Evolutionary conservation across 1,139 yeast genomes (phyloP).

Genomic region (Yamadazyma atmosphaerica): DNA sequence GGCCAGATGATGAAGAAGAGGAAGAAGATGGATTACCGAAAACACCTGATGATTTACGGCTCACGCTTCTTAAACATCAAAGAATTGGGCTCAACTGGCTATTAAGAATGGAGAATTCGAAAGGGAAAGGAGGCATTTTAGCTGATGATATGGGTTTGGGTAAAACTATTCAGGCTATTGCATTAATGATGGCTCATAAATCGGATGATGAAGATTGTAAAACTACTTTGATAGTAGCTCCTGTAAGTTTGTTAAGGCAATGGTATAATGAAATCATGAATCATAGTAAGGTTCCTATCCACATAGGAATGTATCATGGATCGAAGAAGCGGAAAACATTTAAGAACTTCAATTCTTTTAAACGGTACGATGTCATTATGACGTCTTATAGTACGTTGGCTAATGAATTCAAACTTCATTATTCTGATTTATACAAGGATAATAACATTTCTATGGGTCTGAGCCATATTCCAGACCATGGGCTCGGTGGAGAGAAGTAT

Average conservation of each 20-base stretch:
- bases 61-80: slow-evolving; percentile 79
- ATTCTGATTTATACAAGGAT: slow-evolving; percentile 33
- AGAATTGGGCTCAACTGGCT: slow-evolving; percentile 85
- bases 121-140: slow-evolving; percentile 70
- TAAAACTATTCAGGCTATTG: slow-evolving; percentile 81
- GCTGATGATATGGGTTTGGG: slow-evolving; percentile 98
- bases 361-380: slow-evolving; percentile 69
- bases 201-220: slow-evolving; percentile 37
- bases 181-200: slow-evolving; percentile 61
- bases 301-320: slow-evolving; percentile 65
- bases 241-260: slow-evolving; percentile 78
- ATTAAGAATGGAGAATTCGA: slow-evolving; percentile 59
- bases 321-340: slow-evolving; percentile 35
- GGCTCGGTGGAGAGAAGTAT: slow-evolving; percentile 44
- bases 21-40: slow-evolving; percentile 44
- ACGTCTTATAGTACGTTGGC: slow-evolving; percentile 78
- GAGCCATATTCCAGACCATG: slow-evolving; percentile 40
- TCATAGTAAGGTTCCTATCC: slow-evolving; percentile 54
- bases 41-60: slow-evolving; percentile 70
- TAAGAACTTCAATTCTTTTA: slow-evolving; percentile 29
- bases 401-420: slow-evolving; percentile 68
- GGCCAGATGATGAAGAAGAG: slow-evolving; percentile 54
- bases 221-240: slow-evolving; percentile 79
- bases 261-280: slow-evolving; percentile 79
- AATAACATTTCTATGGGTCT: slow-evolving; percentile 21